These are phyloP conservation scores for Pleurotus pulmonarius DNA, from an alignment of 768 basidiomycete species.

Conservation along the genomic window DNA sequence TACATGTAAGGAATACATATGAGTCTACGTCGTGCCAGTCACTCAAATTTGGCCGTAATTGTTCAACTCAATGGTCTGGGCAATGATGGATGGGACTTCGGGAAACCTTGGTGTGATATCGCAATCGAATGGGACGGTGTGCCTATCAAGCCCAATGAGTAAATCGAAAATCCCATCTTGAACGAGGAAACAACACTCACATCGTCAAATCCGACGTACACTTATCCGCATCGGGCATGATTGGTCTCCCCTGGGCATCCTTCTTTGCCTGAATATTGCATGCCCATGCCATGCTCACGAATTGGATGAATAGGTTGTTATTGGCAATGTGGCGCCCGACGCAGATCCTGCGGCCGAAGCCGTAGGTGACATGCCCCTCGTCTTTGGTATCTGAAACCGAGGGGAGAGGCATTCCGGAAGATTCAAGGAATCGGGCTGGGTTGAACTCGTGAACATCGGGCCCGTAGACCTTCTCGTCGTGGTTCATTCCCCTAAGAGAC, in stretches of 20 bases:
- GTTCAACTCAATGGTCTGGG: conserved; percentile 4
- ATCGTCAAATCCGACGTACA: conserved; percentile 1
- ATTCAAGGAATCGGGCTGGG: conserved; percentile 42
- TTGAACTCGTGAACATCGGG: conserved; percentile 45
- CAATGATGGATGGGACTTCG: conserved; percentile 1
- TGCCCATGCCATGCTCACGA: conserved; percentile 30
- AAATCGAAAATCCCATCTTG: too few species aligned
- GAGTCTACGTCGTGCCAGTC: too few species aligned
- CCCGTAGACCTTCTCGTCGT: conserved; percentile 37
- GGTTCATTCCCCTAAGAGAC: conserved; percentile 42
- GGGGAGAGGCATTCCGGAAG: conserved; percentile 3
- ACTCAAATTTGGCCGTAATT: conserved; percentile 1
- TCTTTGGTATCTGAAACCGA: conserved; percentile 20
- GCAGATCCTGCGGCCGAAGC: conserved; percentile 31
- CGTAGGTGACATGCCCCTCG: conserved; percentile 26
- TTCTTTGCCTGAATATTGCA: conserved; percentile 25
- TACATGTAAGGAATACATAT: too few species aligned
- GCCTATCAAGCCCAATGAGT: neutral
- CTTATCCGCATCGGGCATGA: conserved; percentile 15
- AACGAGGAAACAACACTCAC: neutral
- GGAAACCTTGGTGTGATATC: conserved; percentile 8
- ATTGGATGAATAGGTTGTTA: conserved; percentile 29
- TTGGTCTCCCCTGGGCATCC: conserved; percentile 15
- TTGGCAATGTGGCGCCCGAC: conserved; percentile 32
- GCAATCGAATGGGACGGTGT: conserved; percentile 8